Conservation (phyloP, 345 rosid genomes). For the Bretschneidera sinensis region DNA sequence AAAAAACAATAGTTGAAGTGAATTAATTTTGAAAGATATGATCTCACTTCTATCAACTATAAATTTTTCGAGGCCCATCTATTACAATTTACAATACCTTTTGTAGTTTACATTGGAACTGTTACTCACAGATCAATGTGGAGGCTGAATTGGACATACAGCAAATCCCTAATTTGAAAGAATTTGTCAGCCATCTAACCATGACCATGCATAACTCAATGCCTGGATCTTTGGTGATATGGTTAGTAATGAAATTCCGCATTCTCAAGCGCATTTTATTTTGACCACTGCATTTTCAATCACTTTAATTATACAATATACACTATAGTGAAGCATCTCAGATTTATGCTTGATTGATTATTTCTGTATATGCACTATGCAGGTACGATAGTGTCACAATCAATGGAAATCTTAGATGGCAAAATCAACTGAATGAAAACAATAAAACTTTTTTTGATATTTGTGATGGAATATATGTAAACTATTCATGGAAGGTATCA, state of each 20-base stretch:
- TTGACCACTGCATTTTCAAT: not conserved
- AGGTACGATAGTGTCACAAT: constrained; percentile 83
- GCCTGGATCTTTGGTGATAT: constrained; percentile 77
- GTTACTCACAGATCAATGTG: constrained; percentile 58
- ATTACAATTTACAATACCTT: not conserved
- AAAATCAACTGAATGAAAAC: constrained; percentile 55
- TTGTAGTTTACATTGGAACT: constrained; percentile 2
- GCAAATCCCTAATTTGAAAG: constrained; percentile 55
- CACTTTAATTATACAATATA: too few relatives aligned
- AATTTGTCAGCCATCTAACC: constrained; percentile 67
- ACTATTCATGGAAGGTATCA: constrained; percentile 71
- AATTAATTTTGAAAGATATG: too few relatives aligned
- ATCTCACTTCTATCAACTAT: not conserved
- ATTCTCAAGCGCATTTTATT: not conserved
- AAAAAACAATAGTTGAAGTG: not conserved
- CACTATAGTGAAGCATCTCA: not conserved
- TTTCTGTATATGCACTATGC: constrained; percentile 9
- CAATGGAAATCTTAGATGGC: constrained; percentile 55
- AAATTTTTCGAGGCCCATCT: not conserved
- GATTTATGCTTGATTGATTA: constrained; percentile 3
- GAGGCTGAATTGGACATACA: constrained; percentile 47
- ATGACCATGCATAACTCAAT: constrained; percentile 54
- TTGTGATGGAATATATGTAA: constrained; percentile 76
- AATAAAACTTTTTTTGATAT: constrained; percentile 82
- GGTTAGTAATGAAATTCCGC: constrained; percentile 36